Evolutionary conservation across 345 rosid genomes (phyloP).

Genomic region (Lumnitzera littorea): DNA sequence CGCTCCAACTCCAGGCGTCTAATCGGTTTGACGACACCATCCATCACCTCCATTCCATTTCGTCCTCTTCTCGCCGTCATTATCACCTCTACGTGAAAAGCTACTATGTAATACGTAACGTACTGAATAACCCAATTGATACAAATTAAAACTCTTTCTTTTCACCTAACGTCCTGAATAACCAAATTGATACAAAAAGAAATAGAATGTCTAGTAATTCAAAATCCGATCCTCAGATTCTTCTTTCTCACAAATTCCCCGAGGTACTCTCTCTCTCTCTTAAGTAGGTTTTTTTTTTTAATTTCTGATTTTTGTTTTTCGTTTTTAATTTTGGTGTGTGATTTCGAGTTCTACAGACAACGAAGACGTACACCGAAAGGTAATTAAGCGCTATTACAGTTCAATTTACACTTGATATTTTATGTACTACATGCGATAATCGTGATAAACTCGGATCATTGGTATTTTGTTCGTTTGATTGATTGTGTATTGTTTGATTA

Average conservation of each 20-base stretch:
- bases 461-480: neutral
- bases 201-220: slow-evolving; percentile 31
- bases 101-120: too few relatives aligned
- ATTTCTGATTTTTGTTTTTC: neutral
- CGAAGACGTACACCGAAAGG: slow-evolving; percentile 56
- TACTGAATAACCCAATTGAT: too few relatives aligned
- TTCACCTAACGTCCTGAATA: too few relatives aligned
- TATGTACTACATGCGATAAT: too few relatives aligned
- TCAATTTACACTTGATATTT: neutral
- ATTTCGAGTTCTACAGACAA: slow-evolving; percentile 23
- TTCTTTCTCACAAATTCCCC: slow-evolving; percentile 58
- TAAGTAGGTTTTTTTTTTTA: neutral
- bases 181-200: too few relatives aligned
- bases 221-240: slow-evolving; percentile 36
- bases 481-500: neutral
- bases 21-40: too few relatives aligned
- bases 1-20: too few relatives aligned
- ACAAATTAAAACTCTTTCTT: neutral
- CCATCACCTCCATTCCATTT: too few relatives aligned
- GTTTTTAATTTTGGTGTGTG: neutral
- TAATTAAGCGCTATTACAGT: slow-evolving; percentile 2
- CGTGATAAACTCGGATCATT: neutral
- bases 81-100: too few relatives aligned
- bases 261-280: slow-evolving; percentile 29
- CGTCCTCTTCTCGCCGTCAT: too few relatives aligned